These are phyloP conservation scores for Yarrowia sp. DNA, from an alignment of 805 yeast species.

Conservation along the genomic window DNA sequence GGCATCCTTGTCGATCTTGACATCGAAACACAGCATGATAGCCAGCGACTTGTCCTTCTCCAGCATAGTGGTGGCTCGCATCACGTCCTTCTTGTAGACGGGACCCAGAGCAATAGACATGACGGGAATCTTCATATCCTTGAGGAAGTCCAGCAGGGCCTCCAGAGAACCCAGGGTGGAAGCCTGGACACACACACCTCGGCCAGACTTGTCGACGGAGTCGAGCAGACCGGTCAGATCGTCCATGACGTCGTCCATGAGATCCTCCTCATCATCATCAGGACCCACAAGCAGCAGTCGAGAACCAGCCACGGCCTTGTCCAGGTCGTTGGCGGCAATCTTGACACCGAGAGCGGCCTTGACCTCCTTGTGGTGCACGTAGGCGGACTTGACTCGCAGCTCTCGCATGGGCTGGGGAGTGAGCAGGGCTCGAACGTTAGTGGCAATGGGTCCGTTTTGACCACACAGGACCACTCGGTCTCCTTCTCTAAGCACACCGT, in stretches of 20 bases:
- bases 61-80: constrained; percentile 96
- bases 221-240: constrained; percentile 94
- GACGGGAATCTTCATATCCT: constrained; percentile 98
- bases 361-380: constrained; percentile 95
- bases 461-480: constrained; percentile 97
- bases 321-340: constrained; percentile 96
- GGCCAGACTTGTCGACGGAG: constrained; percentile 92
- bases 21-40: constrained; percentile 98
- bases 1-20: constrained; percentile 95
- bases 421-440: constrained; percentile 91
- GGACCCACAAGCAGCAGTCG: constrained; percentile 93
- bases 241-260: constrained; percentile 98
- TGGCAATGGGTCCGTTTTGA: constrained; percentile 96
- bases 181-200: constrained; percentile 98
- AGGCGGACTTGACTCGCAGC: constrained; percentile 94
- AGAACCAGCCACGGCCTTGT: constrained; percentile 99
- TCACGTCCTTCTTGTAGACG: constrained; percentile 95
- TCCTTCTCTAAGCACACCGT: constrained; percentile 94
- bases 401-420: constrained; percentile 99
- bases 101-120: constrained; percentile 99
- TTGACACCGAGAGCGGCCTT: constrained; percentile 99
- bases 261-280: constrained; percentile 96
- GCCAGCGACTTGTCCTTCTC: constrained; percentile 96
- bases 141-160: constrained; percentile 94
- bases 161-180: constrained; percentile 98